Evolutionary conservation across 129 eudicot species (phyloP).

Genomic region (Calendula officinalis): DNA sequence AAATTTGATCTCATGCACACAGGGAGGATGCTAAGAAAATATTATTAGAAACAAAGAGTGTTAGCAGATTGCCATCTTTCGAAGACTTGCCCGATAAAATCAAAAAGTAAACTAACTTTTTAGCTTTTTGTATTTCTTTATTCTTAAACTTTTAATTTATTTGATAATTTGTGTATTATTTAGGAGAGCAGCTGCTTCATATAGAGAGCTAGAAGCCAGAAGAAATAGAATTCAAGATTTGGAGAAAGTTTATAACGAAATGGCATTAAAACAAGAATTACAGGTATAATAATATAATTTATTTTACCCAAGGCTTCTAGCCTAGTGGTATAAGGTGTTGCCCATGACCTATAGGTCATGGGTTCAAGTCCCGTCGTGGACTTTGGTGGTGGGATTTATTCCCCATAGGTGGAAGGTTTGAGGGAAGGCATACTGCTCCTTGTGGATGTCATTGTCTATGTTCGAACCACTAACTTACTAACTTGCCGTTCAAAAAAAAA

Average conservation of each 20-base stretch:
- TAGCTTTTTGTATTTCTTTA: background rate
- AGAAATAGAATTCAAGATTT: conserved; percentile 55
- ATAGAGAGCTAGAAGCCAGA: conserved; percentile 72
- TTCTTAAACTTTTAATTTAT: background rate
- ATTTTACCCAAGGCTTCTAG: too few species aligned
- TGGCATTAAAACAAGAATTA: conserved; percentile 80
- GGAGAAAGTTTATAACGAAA: conserved; percentile 65
- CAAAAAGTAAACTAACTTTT: conserved; percentile 44
- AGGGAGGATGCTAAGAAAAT: conserved; percentile 88
- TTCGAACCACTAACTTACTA: too few species aligned
- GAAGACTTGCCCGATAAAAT: conserved; percentile 52
- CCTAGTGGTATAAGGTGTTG: too few species aligned
- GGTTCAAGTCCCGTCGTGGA: too few species aligned
- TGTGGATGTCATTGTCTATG: too few species aligned
- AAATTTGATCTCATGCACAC: conserved; percentile 1
- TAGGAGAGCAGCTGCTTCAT: conserved; percentile 62
- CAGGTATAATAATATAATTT: conserved; percentile 40
- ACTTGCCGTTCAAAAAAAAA: too few species aligned
- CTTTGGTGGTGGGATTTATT: too few species aligned
- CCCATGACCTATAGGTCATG: too few species aligned
- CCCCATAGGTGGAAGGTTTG: too few species aligned
- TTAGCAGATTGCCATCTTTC: conserved; percentile 21
- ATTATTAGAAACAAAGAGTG: conserved; percentile 33
- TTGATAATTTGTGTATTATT: background rate
- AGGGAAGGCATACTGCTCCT: too few species aligned